phyloP scores from a whole-genome alignment of 1,139 yeast species.

The Lipomyces yarrowii region DNA sequence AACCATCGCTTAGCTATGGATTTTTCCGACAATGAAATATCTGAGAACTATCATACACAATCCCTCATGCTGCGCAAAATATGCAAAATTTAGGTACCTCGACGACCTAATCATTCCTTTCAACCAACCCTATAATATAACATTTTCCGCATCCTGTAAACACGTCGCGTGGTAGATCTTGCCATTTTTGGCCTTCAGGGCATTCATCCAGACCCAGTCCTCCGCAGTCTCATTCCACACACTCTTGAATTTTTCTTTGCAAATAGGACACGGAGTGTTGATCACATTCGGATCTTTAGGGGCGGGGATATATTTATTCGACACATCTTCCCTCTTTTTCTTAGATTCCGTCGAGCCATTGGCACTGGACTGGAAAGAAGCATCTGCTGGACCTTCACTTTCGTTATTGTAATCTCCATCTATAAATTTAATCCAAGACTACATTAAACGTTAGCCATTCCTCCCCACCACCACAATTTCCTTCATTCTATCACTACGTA shows the following conservation, averaged over 20 bases:
- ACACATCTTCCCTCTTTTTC: slow-evolving; percentile 34
- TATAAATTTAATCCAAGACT: slow-evolving; percentile 27
- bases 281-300: slow-evolving; percentile 70
- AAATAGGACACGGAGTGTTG: slow-evolving; percentile 78
- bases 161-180: slow-evolving; percentile 83
- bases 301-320: slow-evolving; percentile 49
- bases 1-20: background rate
- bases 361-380: slow-evolving; percentile 13
- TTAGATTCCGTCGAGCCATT: slow-evolving; percentile 23
- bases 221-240: slow-evolving; percentile 87
- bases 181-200: slow-evolving; percentile 62
- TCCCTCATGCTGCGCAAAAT: background rate
- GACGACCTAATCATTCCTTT: background rate
- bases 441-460: background rate
- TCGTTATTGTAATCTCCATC: slow-evolving; percentile 35
- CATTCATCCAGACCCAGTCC: slow-evolving; percentile 94
- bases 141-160: slow-evolving; percentile 62
- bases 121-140: background rate
- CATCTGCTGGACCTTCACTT: slow-evolving; percentile 19
- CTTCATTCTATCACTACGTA: slow-evolving; percentile 50
- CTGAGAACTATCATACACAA: background rate
- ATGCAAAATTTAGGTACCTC: background rate
- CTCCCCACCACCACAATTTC: slow-evolving; percentile 43
- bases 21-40: background rate
- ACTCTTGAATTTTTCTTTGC: slow-evolving; percentile 80